Percentiles rank a stretch among this genome's conserved stretches.
These are phyloP conservation scores for Trichophyton schoenleinii DNA, from an alignment of 2,329 filamentous ascomycete species.

Conservation along the genomic window DNA sequence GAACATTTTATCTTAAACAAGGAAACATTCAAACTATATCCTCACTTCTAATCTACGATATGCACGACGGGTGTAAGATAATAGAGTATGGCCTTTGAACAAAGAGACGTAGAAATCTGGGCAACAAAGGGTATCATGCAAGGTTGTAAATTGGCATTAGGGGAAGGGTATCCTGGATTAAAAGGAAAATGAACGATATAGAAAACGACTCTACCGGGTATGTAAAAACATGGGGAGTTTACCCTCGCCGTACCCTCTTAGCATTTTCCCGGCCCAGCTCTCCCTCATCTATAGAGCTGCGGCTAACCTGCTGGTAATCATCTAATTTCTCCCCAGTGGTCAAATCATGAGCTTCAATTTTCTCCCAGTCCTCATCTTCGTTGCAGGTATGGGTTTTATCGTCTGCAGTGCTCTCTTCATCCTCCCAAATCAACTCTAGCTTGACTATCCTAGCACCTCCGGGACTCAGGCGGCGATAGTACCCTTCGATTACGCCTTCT, in stretches of 20 bases:
- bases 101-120: neutral
- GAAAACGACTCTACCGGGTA: neutral
- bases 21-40: neutral
- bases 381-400: neutral
- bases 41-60: neutral
- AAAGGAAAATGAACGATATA: neutral
- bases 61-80: neutral
- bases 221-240: neutral
- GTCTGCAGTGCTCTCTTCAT: conserved; percentile 11
- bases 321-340: conserved; percentile 22
- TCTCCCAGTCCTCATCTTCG: conserved; percentile 33
- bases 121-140: neutral
- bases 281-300: neutral
- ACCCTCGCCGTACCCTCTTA: neutral
- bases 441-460: conserved; percentile 40
- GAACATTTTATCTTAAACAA: too few relatives aligned
- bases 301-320: conserved; percentile 23
- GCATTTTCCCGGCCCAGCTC: neutral
- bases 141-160: neutral
- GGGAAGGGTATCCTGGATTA: neutral
- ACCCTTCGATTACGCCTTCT: conserved; percentile 40
- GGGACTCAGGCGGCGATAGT: conserved; percentile 48
- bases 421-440: conserved; percentile 22
- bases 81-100: neutral
- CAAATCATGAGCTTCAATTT: conserved; percentile 27